Conservation (phyloP, 2,329 filamentous ascomycete genomes). For the Setomelanomma holmii region DNA sequence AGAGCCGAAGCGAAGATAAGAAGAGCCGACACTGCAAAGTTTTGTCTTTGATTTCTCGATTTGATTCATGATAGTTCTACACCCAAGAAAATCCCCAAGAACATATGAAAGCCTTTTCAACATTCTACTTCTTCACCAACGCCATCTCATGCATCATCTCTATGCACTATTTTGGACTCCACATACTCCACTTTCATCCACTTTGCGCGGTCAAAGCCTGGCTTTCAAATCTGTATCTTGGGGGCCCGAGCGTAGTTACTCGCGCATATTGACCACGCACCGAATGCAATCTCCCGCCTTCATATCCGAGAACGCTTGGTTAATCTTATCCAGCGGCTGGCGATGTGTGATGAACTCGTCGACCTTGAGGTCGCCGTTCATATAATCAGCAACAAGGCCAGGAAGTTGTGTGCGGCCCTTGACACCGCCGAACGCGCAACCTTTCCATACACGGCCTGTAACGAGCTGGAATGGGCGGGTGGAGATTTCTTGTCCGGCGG, state of each 20-base stretch:
- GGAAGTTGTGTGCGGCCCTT: slow-evolving; percentile 95
- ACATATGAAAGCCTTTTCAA: not conserved
- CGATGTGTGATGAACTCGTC: slow-evolving; percentile 99
- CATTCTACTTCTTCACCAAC: not conserved
- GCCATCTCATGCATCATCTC: not conserved
- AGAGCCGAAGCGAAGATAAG: too few relatives aligned
- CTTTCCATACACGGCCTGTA: slow-evolving; percentile 96
- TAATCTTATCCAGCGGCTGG: slow-evolving; percentile 82
- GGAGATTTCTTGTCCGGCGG: slow-evolving; percentile 92
- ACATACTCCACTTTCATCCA: not conserved
- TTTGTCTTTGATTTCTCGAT: not conserved
- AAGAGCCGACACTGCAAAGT: not conserved
- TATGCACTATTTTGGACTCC: not conserved
- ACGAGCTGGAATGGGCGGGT: slow-evolving; percentile 98
- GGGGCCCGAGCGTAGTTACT: slow-evolving; percentile 30
- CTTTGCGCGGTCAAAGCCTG: not conserved
- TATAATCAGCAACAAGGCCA: slow-evolving; percentile 86
- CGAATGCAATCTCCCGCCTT: slow-evolving; percentile 96
- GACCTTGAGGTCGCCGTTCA: slow-evolving; percentile 89
- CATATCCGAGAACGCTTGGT: slow-evolving; percentile 91
- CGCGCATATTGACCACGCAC: slow-evolving; percentile 77
- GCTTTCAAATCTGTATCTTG: slow-evolving; percentile 1
- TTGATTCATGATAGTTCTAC: not conserved
- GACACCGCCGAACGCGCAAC: slow-evolving; percentile 96
- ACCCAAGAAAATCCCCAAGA: not conserved